Base-by-base conservation (phyloP, 2,329 filamentous ascomycete species). In the Rachicladosporium sp. region DNA sequence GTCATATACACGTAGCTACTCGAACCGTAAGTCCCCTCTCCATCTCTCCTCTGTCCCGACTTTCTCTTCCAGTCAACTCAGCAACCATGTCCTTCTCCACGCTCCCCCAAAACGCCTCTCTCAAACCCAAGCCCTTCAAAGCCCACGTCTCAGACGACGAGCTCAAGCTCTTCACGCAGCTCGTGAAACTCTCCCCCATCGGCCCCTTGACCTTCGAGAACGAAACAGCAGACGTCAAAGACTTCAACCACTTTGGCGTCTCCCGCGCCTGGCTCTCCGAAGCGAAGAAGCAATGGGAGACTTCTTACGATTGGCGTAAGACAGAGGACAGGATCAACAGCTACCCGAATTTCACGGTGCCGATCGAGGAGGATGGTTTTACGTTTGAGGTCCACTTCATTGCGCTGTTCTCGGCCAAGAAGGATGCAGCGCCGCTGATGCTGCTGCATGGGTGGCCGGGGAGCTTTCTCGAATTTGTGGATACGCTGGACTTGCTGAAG, bases 401-500 rank as follows among this genome's bases (percentile, higher is more conserved):
- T 1, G 73, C 65, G 0, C 57, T 77, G 0, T 77, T 76, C 42
- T 74, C 71, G 0, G 46, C 58, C 10, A 66, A 64, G 11, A 32
- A 54, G 1, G 62, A 69, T 43, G 74, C 73, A 0, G 59, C 69
- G 1, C 73, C 74, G 0, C 46, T 76, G 7, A 46, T 66, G 2
- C 59, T 73, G 8, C 50, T 71, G n/a, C 72, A 76, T 44, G 74
- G 73, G 34, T 76, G 71, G 71, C 72, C 72, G 1, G 62, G 61
- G 12, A 50, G 60, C 1, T 71, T 75, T 43, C 51, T 71, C 1
- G 75, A 78, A 44, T 78, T 77, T 47, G 48, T 78, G 2, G 65
- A 65, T 1, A 57, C 74, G 6, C 51, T 78, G 38, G 50, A 64
- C 1, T 32, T 70, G 3, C 52, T 77, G 1, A 53, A 53, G 19